Base-by-base conservation (phyloP, 257 asterid species). In the Phtheirospermum japonicum region DNA sequence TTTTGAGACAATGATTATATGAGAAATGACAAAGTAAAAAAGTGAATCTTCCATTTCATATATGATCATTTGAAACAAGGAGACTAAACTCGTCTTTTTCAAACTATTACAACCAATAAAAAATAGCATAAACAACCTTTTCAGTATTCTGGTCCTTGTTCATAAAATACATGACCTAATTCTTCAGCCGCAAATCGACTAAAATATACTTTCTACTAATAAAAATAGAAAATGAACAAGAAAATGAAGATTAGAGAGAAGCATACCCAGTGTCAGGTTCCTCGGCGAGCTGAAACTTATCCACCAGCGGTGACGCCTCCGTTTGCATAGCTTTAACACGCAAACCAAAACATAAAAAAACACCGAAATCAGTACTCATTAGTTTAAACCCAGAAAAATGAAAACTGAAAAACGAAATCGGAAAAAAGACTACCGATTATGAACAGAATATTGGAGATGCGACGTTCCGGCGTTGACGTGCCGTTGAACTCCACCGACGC, bases 291-390 rank as follows among this genome's bases (percentile, higher is more conserved):
- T 82, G 71, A 75, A 93, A 85, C 77, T 85, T 93, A 16, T 76
- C 63, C 49, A 89, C 96, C 48, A 93, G 75, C 17, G 99, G 97
- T 57, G 70, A 63, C 59, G 97, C 99, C 80, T 93, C 99, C 31
- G 94, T 79, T 71, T 89, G 90, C 99, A 93, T 89, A 80, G 95
- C 99, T 93, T 39, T 56, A 52, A 67, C 59, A 32, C 63, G 14
- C 33, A 43, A 57, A 49, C 3, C 39, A 33, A 33, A 33, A 33
- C 1, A 5, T 33, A 33, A 33, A 33, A 33, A 33, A 42, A 2
- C 13, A 39, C 19, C 51, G 19, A 45, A 45, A 13, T 16, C 53
- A 14, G 23, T 17, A 46, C 3, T 46, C n/a, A 48, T n/a, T 16
- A 16, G 54, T 17, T 19, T 7, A 16, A 32, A 28, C 34, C 20